Percentiles rank a stretch among this genome's conserved stretches.
Evolutionary conservation across 495 filamentous ascomycete species (phyloP).

Genomic region (Cercophora sp.): DNA sequence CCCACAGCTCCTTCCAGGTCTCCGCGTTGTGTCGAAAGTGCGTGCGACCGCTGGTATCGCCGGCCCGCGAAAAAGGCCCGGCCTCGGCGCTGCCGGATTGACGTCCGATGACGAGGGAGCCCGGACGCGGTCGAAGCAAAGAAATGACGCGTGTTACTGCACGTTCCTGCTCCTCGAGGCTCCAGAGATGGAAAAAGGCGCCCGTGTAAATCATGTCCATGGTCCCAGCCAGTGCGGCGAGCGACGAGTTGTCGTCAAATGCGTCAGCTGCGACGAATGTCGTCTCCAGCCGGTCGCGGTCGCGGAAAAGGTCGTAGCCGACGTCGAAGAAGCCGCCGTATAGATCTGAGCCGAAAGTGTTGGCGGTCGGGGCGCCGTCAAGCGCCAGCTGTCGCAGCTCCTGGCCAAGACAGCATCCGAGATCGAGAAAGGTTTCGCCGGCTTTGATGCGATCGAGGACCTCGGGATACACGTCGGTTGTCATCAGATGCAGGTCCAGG

Average conservation of each 20-base stretch:
- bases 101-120: slow-evolving; percentile 3
- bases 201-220: slow-evolving; percentile 53
- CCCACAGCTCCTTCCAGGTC: slow-evolving; percentile 44
- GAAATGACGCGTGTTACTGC: slow-evolving; percentile 40
- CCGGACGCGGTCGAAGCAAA: background rate
- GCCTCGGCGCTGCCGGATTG: background rate
- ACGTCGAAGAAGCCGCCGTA: slow-evolving; percentile 34
- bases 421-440: slow-evolving; percentile 39
- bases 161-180: slow-evolving; percentile 45
- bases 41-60: background rate
- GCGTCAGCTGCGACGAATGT: background rate
- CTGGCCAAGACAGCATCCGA: slow-evolving; percentile 50
- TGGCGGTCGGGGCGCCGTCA: slow-evolving; percentile 37
- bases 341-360: slow-evolving; percentile 46
- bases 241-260: background rate
- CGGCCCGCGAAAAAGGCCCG: background rate
- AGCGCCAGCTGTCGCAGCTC: slow-evolving; percentile 39
- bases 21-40: slow-evolving; percentile 40
- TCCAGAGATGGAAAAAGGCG: slow-evolving; percentile 59
- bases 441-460: slow-evolving; percentile 20
- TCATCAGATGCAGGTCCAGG: slow-evolving; percentile 30
- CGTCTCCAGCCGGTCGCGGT: background rate
- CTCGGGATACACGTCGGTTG: slow-evolving; percentile 16
- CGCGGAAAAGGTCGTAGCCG: background rate
- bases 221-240: slow-evolving; percentile 31